Percentiles rank a stretch among this genome's conserved stretches.
Conservation (phyloP, 139 green algal species). For the Coelastrella sp. region DNA sequence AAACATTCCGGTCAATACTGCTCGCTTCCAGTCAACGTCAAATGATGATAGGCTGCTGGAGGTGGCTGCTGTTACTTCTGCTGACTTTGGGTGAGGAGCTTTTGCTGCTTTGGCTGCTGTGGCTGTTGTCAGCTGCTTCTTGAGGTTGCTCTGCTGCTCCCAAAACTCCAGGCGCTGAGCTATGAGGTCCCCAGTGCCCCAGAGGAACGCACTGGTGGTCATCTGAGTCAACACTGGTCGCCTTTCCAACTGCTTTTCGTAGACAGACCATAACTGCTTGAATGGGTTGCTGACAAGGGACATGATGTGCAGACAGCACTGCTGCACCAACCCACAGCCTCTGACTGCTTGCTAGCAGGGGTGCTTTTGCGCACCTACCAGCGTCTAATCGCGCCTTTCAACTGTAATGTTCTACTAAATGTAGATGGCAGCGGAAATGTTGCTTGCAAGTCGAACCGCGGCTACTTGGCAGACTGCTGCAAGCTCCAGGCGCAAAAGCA, state of each 20-base stretch:
- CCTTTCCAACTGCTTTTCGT: conserved; percentile 54
- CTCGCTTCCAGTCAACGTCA: conserved; percentile 45
- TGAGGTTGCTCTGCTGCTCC: conserved; percentile 6
- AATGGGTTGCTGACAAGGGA: conserved; percentile 39
- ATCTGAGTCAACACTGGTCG: conserved; percentile 56
- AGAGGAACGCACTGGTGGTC: conserved; percentile 51
- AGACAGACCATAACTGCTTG: conserved; percentile 48
- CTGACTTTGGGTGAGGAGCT: conserved; percentile 1
- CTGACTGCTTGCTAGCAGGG: not conserved
- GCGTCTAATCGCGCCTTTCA: too few species aligned
- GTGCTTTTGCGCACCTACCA: too few species aligned
- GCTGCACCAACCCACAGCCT: not conserved
- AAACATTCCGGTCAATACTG: conserved; percentile 54
- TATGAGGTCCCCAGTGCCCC: conserved; percentile 57
- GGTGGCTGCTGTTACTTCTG: not conserved
- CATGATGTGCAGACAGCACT: not conserved
- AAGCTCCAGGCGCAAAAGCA: too few species aligned
- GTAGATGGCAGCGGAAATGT: too few species aligned
- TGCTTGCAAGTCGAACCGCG: too few species aligned
- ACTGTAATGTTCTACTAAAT: too few species aligned
- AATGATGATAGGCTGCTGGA: not conserved
- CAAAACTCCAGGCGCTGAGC: conserved; percentile 51
- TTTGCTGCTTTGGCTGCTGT: not conserved
- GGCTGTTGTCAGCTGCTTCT: conserved; percentile 8
- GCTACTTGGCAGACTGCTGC: too few species aligned